Base-by-base conservation (phyloP, 768 basidiomycete genomes). In the Lactifluus volemus region DNA sequence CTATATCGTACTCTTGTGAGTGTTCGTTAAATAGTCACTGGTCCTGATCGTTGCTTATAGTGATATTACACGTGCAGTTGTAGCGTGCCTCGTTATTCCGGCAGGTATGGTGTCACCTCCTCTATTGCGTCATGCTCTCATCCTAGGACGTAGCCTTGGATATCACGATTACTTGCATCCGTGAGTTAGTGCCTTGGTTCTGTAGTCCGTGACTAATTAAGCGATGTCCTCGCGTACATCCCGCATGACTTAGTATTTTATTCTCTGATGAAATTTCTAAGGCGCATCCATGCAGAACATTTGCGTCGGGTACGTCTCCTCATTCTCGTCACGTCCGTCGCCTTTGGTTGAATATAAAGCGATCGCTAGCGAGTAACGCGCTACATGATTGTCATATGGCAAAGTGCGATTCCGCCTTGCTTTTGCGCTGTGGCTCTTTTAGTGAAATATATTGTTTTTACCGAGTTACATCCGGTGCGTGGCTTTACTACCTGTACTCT, bases 371-470 rank as follows among this genome's bases (percentile, higher is more conserved):
- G 56, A 4, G 17, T 63, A 15, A 7, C n/a, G 32, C 61, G 61
- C 30, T 63, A 49, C 39, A 53, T 63, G 10, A 2, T 49, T 17
- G 56, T 58, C 14, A 39, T 53, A 30, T 63, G 56, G 61, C 56
- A 58, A 44, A 52, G 56, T 1, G 61, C 47, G 41, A 63, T 63
- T 32, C 61, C 61, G 17, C 52, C 61, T 9, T 32, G 47, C 12
- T 0, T 58, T 32, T 63, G 61, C 49, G 41, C 61, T n/a, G 19
- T 49, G 9, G 21, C 41, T 3, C 48, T 63, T 6, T n/a, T 63
- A 41, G 56, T 63, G 17, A 54, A 58, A 39, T 63, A 63, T 14
- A 7, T 58, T 5, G 29, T 34, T 12, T 62, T 62, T 42, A 58
- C 56, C 21, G 0, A 25, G 6, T n/a, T 21, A 12, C 51, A 62